A percentile compares a stretch with the other conserved stretches of the same genome.
phyloP scores from a whole-genome alignment of 805 yeast genomes.

The Barnettozyma wickerhamii region DNA sequence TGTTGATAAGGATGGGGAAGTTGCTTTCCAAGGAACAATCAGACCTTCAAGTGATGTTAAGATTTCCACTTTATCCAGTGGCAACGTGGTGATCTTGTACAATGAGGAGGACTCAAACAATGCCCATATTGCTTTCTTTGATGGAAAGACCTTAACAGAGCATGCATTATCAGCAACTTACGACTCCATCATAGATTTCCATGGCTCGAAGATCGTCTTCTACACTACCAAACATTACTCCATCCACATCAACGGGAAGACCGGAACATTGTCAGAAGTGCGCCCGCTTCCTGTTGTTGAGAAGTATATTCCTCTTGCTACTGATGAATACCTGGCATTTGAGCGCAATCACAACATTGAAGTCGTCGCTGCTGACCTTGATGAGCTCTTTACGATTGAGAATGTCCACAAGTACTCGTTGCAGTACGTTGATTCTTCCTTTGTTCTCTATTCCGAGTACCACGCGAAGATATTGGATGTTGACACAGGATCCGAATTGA shows the following conservation, averaged over 20 bases:
- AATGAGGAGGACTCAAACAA: conserved; percentile 5
- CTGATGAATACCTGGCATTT: conserved; percentile 19
- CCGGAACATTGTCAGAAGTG: conserved; percentile 12
- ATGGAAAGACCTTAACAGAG: conserved; percentile 9
- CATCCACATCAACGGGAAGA: conserved; percentile 9
- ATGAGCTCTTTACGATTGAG: conserved; percentile 17
- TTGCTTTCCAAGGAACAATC: conserved; percentile 5
- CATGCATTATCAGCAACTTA: conserved; percentile 11
- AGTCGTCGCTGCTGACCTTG: conserved; percentile 11
- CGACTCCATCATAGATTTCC: conserved; percentile 18
- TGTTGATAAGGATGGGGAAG: conserved; percentile 2
- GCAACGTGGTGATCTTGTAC: conserved; percentile 13
- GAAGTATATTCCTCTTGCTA: conserved; percentile 16
- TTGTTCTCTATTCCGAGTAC: conserved; percentile 21
- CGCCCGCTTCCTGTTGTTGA: conserved; percentile 7
- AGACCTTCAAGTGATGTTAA: conserved; percentile 6
- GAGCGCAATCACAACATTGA: conserved; percentile 20
- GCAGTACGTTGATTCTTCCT: conserved; percentile 13
- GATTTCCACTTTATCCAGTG: conserved; percentile 14
- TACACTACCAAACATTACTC: conserved; percentile 8
- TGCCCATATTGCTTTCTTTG: conserved; percentile 12
- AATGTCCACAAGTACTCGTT: conserved; percentile 21
- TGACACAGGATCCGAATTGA: conserved; percentile 22
- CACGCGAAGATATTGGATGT: conserved; percentile 22
- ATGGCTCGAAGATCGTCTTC: conserved; percentile 23